Base-by-base conservation (phyloP, 768 basidiomycete species). In the Pisolithus albus region DNA sequence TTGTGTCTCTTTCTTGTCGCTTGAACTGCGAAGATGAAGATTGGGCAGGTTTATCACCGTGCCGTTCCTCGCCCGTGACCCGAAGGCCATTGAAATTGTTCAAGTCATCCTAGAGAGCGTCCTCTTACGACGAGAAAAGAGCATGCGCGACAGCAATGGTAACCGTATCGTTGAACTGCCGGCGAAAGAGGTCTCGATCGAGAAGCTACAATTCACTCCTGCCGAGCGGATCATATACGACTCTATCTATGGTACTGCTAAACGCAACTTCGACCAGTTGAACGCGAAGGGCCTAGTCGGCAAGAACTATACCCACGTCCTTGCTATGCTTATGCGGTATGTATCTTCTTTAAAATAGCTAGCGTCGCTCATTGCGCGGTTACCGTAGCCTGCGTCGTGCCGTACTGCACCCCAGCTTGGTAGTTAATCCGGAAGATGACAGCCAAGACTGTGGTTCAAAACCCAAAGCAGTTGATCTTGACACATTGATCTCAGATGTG, bases 281-380 rank as follows among this genome's bases (percentile, higher is more conserved):
- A 84, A 83, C 56, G 84, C 83, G 4, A 86, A 86, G 64, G 92
- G 93, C 4, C 71, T 85, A 2, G 72, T 90, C 28, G 80, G 82
- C 57, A 88, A 81, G 63, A 91, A 92, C 59, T 86, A 88, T 65
- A 86, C 88, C 18, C 82, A 90, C 65, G 91, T 93, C 63, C 78
- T 97, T 59, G 91, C 93, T 11, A 92, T 95, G 87, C 75, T 97
- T 28, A 95, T 95, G 90, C 80, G 85, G 92, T 92, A 50, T 23
- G 78, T 68, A 26, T 16, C 51, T 21, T 26, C 47, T 5, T 15
- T 16, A 2, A 4, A 49, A 28, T 42, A 15, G 39, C 18, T 28
- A 50, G 11, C 21, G 32, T 18, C 19, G 6, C 16, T 45, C 24
- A 28, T 49, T 47, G 57, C 42, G 64, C 46, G 13, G 40, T n/a